Evolutionary conservation across 306 rosid genomes (phyloP), one percentile per base, ranked within the genome.

Genomic region (Acacia melanoxylon): DNA sequence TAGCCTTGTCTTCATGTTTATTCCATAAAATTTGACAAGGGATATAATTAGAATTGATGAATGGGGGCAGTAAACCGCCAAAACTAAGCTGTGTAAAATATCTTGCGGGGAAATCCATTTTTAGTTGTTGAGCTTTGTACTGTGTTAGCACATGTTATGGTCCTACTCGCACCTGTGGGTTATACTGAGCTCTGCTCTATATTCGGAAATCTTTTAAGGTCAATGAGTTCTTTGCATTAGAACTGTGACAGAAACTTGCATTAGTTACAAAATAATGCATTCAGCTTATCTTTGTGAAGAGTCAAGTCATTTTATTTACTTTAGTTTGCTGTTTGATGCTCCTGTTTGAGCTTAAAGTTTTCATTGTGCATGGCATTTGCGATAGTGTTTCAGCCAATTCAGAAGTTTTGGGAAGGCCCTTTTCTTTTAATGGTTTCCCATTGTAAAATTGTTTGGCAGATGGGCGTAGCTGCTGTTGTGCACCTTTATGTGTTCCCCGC

Each of bases 401-500:
- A 27, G 72, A 69, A 20, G 77, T 59, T 72, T 78, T 42, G 49
- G 82, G 76, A 27, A 22, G 46, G 45, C 27, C 45, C 29, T 45
- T 73, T 25, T n/a, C 27, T n/a, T 10, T 46, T 68, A 75, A 66
- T 80, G 83, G 78, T 69, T 82, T 61, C 59, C 81, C 37, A 75
- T 86, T 81, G 76, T 66, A 24, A 76, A 81, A 41, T 85, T 78
- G 85, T 80, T 74, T 66, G 82, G 86, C 97, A 96, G 99, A 96
- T 96, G 98, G 98, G 98, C 74, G 78, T 96, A 81, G 98, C 98
- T 82, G 97, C 99, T 78, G 91, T 93, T 72, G 94, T 92, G 80
- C 99, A 96, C 86, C 90, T 96, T 68, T 92, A 96, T 83, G 96
- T 90, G 81, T 96, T 96, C 83, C 97, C 97, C 25, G 98, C 99